Conservation (phyloP, 2,329 filamentous ascomycete genomes). For the Pseudogymnoascus destructans region DNA sequence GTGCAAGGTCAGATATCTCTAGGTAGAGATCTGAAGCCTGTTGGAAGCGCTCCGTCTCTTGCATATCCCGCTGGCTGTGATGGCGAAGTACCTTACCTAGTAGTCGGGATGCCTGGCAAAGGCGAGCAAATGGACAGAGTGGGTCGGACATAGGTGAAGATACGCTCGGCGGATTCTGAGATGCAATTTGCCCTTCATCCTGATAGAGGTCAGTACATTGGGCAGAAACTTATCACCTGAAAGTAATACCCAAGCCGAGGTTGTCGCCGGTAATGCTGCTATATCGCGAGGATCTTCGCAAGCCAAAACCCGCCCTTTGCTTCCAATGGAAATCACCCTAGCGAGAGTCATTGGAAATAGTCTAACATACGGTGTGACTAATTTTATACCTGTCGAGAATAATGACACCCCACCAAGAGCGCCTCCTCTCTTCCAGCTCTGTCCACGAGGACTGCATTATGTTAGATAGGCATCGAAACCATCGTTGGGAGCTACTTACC, state of each 20-base stretch:
- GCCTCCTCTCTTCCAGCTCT: constrained; percentile 33
- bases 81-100: constrained; percentile 27
- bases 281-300: constrained; percentile 22
- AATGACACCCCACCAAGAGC: constrained; percentile 37
- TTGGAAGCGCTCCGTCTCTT: constrained; percentile 18
- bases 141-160: constrained; percentile 31
- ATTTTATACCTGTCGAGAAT: constrained; percentile 31
- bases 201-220: constrained; percentile 12
- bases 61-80: constrained; percentile 17
- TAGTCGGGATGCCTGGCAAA: constrained; percentile 31
- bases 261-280: constrained; percentile 22
- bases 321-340: constrained; percentile 24
- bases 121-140: constrained; percentile 37
- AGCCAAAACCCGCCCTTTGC: constrained; percentile 21
- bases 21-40: constrained; percentile 20
- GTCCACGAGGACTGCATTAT: constrained; percentile 31
- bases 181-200: constrained; percentile 28
- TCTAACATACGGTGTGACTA: not conserved
- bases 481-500: constrained; percentile 19
- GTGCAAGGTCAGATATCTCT: constrained; percentile 19
- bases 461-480: constrained; percentile 6
- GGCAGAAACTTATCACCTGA: not conserved
- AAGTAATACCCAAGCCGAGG: constrained; percentile 29
- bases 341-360: constrained; percentile 10
- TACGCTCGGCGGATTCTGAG: constrained; percentile 22